These are phyloP conservation scores for Aspergillus neotritici DNA, from an alignment of 2,329 filamentous ascomycete species.

Conservation along the genomic window DNA sequence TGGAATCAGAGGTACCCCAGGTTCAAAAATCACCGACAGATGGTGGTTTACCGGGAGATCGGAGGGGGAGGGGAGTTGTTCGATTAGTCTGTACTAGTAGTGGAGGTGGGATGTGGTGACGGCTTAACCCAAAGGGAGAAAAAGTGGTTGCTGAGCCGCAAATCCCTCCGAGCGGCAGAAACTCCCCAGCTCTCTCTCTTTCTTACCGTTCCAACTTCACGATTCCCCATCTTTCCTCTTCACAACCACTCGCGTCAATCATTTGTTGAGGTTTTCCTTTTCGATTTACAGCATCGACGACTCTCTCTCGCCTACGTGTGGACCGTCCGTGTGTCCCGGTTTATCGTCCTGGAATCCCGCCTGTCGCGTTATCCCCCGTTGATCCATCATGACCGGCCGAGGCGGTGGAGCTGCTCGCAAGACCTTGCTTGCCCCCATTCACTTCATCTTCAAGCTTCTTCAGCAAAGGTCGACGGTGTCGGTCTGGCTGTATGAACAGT, in stretches of 20 bases:
- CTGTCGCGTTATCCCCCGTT: conserved; percentile 5
- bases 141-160: conserved; percentile 23
- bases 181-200: conserved; percentile 11
- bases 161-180: conserved; percentile 13
- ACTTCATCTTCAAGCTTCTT: conserved; percentile 91
- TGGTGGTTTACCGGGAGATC: conserved; percentile 2
- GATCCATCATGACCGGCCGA: conserved; percentile 48
- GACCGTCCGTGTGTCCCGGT: neutral
- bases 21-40: neutral
- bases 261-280: neutral
- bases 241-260: neutral
- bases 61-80: conserved; percentile 7
- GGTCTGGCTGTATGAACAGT: conserved; percentile 96
- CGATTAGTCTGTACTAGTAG: neutral
- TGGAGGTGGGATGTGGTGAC: conserved; percentile 24
- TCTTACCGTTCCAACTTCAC: conserved; percentile 3
- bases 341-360: neutral
- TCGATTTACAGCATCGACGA: too few relatives aligned
- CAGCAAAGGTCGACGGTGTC: conserved; percentile 77
- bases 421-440: conserved; percentile 70
- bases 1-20: neutral
- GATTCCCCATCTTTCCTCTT: conserved; percentile 1
- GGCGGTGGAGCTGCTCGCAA: conserved; percentile 54
- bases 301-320: too few relatives aligned
- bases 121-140: conserved; percentile 24